phyloP scores from a whole-genome alignment of 2,329 filamentous ascomycete species.

The Penicillium sp. region DNA sequence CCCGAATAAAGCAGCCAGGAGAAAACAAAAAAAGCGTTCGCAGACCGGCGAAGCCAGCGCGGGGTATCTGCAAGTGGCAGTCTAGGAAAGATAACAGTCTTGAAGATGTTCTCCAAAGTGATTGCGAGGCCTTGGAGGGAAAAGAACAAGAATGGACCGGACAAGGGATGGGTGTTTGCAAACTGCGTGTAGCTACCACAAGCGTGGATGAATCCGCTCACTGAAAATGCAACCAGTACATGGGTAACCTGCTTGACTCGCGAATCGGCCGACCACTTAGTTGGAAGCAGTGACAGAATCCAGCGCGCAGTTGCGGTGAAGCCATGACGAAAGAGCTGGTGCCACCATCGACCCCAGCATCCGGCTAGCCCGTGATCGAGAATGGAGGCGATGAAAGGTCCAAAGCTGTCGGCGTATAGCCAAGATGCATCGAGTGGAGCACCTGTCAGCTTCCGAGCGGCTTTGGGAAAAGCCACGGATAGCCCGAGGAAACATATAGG shows the following conservation, averaged over 20 bases:
- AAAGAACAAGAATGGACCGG: slow-evolving; percentile 67
- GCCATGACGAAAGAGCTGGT: slow-evolving; percentile 79
- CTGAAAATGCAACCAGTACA: slow-evolving; percentile 33
- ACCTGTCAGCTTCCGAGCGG: slow-evolving; percentile 60
- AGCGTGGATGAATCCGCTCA: slow-evolving; percentile 61
- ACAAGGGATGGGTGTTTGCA: slow-evolving; percentile 58
- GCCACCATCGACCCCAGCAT: slow-evolving; percentile 87
- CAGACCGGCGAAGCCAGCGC: slow-evolving; percentile 48
- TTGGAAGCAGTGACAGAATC: slow-evolving; percentile 32
- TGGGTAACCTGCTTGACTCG: slow-evolving; percentile 25
- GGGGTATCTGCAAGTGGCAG: slow-evolving; percentile 44
- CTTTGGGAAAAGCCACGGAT: slow-evolving; percentile 50
- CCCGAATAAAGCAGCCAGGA: slow-evolving; percentile 70
- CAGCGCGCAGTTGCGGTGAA: slow-evolving; percentile 42
- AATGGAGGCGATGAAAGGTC: slow-evolving; percentile 43
- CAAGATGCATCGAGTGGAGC: slow-evolving; percentile 63
- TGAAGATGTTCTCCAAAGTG: slow-evolving; percentile 56
- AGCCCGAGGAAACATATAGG: slow-evolving; percentile 61
- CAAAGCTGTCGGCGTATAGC: slow-evolving; percentile 63
- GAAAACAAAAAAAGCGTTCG: slow-evolving; percentile 64
- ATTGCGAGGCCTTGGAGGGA: slow-evolving; percentile 68
- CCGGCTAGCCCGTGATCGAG: slow-evolving; percentile 71
- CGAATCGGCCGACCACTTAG: slow-evolving; percentile 14
- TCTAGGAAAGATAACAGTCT: slow-evolving; percentile 38
- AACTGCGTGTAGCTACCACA: slow-evolving; percentile 68